Evolutionary conservation across 495 filamentous ascomycete species (phyloP), one percentile per base, ranked within the genome.

Genomic region (Penicillium egyptiacum): DNA sequence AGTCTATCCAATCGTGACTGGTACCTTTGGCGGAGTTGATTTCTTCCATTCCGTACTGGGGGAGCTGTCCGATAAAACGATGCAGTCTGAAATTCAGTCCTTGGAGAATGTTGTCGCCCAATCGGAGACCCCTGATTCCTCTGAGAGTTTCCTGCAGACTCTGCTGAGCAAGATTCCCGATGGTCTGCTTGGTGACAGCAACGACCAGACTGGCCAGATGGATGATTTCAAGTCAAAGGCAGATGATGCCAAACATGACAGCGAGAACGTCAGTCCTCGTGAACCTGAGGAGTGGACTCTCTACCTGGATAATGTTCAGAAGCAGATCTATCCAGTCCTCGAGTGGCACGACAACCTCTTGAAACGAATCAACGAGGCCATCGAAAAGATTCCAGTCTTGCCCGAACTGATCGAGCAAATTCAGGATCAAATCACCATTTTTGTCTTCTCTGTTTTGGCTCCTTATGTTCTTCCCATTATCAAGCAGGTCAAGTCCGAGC

Each of bases 1-100:
- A 9, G 85, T 96, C 54, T 96, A 85, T 60, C 92, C 92, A 11
- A 72, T 90, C 22, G 79, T 96, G 44, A 96, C 92, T 7, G 91
- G 91, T 53, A 96, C 92, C 4, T 97, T 96, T 73, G 92, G 92
- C 30, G 91, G 91, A 52, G 91, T 95, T 10, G 90, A 95, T 53
- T 86, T 86, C 70, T 78, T 94, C 22, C 91, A 95, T 73, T 92
- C 88, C 2, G 92, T 96, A 20, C 84, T 91, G 46, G 92, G 92
- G 46, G 91, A 96, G 74, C 78, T 96, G 55, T 87, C 86, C 20
- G 92, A 96, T 68, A 96, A 95, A 73, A 82, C 88, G 55, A 90
- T 83, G 39, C 92, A 96, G 69, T 90, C 86, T 35, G 92, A 96
- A 68, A 80, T 96, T 41, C 81, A 91, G 66, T 83, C 88, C 23